Evolutionary conservation across 352 stramenopile genomes (phyloP), one percentile per base, ranked within the genome.

Genomic region (Globisporangium sylvaticum): DNA sequence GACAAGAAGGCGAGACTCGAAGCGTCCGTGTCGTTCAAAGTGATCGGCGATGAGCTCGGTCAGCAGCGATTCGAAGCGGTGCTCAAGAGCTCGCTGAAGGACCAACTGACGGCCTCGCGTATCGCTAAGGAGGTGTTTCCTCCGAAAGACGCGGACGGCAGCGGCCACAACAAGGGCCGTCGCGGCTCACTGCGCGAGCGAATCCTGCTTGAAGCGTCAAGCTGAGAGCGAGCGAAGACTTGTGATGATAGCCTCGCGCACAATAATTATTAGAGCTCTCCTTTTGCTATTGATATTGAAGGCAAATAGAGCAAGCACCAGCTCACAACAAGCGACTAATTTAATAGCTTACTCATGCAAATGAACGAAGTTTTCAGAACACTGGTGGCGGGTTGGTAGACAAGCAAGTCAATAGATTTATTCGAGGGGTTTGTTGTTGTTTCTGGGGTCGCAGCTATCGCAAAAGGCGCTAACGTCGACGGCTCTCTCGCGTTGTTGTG

Each of bases 61-160:
- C 22, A 60, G 7, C 29, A 79, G 14, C 39, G 50, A 1, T 72
- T 91, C 14, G 72, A 78, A 24, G 14, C 29, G 1, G 56, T 68
- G 39, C 74, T 91, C 22, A 63, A 71, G 52, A 68, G 67, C 3
- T 69, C 80, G 8, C 53, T 90, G 0, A 50, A 64, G 4, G 58
- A 81, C 42, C 64, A 72, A 29, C 72, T 76, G 46, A 62, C 66
- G 1, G 54, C 74, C 0, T 42, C 68, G 3, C 65, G 69, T 8
- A 89, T 90, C 37, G 54, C 81, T n/a, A 75, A 77, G 60, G 80
- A 89, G 9, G 73, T 75, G 2, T 82, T 74, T 18, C 57, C 66
- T 22, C 55, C 39, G 44, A 25, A 69, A 52, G 59, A n/a, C 31
- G 27, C 20, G 0, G 18, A 32, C 0, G 72, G 52, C 6, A 55